phyloP scores from a whole-genome alignment of 1,284 basidiomycete genomes.

The Ceratobasidium sp. region DNA sequence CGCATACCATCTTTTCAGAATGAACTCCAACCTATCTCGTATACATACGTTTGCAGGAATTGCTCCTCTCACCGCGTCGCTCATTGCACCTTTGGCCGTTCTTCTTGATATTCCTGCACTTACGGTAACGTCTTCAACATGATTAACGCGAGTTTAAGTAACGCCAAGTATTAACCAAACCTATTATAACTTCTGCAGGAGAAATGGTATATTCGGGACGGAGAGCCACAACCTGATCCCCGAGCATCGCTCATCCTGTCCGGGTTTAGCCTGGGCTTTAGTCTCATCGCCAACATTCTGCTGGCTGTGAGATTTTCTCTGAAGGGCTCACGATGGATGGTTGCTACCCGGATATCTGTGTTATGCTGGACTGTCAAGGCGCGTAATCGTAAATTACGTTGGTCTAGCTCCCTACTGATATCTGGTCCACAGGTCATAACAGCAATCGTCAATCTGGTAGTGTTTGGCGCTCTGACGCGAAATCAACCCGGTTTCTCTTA shows the following conservation, averaged over 20 bases:
- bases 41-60: constrained; percentile 43
- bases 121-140: constrained; percentile 52
- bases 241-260: constrained; percentile 58
- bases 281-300: constrained; percentile 61
- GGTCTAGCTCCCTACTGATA: background rate
- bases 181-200: constrained; percentile 51
- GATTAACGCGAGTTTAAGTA: constrained; percentile 51
- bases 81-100: constrained; percentile 61
- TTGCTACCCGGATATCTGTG: constrained; percentile 57
- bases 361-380: constrained; percentile 61
- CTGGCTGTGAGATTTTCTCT: constrained; percentile 61
- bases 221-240: constrained; percentile 55
- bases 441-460: constrained; percentile 59
- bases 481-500: constrained; percentile 56
- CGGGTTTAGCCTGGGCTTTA: constrained; percentile 60
- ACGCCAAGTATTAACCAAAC: constrained; percentile 41
- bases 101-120: constrained; percentile 63
- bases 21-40: constrained; percentile 1
- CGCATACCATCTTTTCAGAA: background rate
- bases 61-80: constrained; percentile 59
- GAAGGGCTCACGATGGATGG: constrained; percentile 54
- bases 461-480: constrained; percentile 57
- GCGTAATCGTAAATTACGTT: background rate
- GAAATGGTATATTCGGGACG: constrained; percentile 58
- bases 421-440: constrained; percentile 52